phyloP scores from a whole-genome alignment of 2,329 filamentous ascomycete genomes.

The Byssochlamys sp. region DNA sequence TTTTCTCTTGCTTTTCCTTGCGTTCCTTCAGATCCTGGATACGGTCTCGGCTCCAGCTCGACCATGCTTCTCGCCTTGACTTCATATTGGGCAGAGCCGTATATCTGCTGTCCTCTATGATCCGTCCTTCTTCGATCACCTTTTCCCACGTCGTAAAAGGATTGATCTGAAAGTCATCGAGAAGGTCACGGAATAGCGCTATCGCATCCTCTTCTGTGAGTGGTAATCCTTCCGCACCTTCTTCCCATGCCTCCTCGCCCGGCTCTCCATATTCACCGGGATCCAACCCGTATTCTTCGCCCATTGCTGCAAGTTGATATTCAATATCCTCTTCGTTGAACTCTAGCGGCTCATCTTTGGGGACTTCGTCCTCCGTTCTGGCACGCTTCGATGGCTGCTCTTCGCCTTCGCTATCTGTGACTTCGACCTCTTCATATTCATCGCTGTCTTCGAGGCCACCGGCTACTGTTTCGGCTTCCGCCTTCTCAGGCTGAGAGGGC shows the following conservation, averaged over 20 bases:
- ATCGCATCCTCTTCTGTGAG: slow-evolving; percentile 67
- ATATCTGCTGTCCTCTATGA: slow-evolving; percentile 80
- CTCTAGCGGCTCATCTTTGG: slow-evolving; percentile 51
- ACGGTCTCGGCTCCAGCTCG: slow-evolving; percentile 69
- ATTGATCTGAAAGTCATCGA: slow-evolving; percentile 71
- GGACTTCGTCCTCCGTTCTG: slow-evolving; percentile 41
- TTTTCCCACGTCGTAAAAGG: slow-evolving; percentile 90
- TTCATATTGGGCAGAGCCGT: slow-evolving; percentile 73
- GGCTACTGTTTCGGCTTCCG: slow-evolving; percentile 16
- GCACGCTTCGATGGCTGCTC: slow-evolving; percentile 43
- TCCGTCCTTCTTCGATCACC: slow-evolving; percentile 67
- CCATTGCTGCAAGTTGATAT: slow-evolving; percentile 82
- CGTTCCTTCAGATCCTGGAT: slow-evolving; percentile 64
- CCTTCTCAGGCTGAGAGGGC: slow-evolving; percentile 6
- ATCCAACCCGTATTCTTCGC: slow-evolving; percentile 69
- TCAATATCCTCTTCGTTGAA: slow-evolving; percentile 93
- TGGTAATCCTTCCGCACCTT: slow-evolving; percentile 60
- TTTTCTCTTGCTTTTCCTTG: slow-evolving; percentile 66
- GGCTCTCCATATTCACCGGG: slow-evolving; percentile 63
- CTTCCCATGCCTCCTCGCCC: slow-evolving; percentile 52
- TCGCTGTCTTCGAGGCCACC: slow-evolving; percentile 48
- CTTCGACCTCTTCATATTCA: slow-evolving; percentile 70
- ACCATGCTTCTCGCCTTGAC: slow-evolving; percentile 69
- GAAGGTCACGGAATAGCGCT: slow-evolving; percentile 71
- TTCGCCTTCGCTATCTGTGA: slow-evolving; percentile 51